Evolutionary conservation across 495 filamentous ascomycete species (phyloP), one percentile per base, ranked within the genome.

Genomic region (Parmelia sp.): DNA sequence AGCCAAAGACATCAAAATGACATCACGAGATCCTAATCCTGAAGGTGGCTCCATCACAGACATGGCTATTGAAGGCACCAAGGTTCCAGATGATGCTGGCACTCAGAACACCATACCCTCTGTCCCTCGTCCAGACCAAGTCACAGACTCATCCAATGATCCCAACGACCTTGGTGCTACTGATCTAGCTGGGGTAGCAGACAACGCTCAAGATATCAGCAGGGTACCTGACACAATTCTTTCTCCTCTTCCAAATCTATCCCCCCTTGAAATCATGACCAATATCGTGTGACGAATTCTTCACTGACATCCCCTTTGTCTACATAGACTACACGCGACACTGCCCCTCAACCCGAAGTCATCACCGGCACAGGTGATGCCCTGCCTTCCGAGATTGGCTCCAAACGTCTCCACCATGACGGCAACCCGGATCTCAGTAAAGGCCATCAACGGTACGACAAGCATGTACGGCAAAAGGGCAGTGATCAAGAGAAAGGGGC

Each of bases 41-140:
- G 62, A 74, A 69, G 76, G 78, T 58, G 77, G 77, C 31, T 66
- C 71, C 59, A 72, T 80, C 58, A 74, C 71, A 47, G 77, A 85
- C 35, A 84, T 86, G 78, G 83, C 83, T 56, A 70, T 74, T 19
- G 69, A 71, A 1, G 83, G 83, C 64, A 86, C 82, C 19, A 72
- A 62, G 3, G 79, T 84, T 36, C 83, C 82, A 65, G 77, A 79
- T 58, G 81, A 84, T 67, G 82, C 83, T 25, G 81, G 79, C 64
- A 73, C 75, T 19, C 76, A 78, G 69, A 76, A 76, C 71, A 79
- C 71, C 25, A 82, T 86, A 63, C 80, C 83, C 31, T 85, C 84
- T 17, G 79, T 82, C 17, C 79, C 84, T 25, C 81, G 80, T 19
- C 83, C 80, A 0, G 77, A 82, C 66, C 82, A 86, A 61, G 45